Evolutionary conservation across 2,329 filamentous ascomycete species (phyloP).

Genomic region (Aureobasidium subglaciale): DNA sequence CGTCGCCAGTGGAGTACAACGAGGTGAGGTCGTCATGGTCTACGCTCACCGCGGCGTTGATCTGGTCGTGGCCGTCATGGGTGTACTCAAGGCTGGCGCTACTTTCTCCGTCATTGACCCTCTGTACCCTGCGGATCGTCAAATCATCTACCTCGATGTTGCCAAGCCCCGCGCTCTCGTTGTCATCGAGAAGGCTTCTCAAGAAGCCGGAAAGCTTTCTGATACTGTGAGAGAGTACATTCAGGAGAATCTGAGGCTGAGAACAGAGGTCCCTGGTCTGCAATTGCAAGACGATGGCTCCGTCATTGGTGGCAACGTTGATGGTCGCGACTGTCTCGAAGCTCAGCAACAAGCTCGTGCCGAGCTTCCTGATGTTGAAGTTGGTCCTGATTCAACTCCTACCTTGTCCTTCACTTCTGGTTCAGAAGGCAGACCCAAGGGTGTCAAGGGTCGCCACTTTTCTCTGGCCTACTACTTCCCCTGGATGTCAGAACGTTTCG

Average conservation of each 20-base stretch:
- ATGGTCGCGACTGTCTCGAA: conserved; percentile 60
- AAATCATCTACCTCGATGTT: conserved; percentile 77
- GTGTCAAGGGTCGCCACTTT: conserved; percentile 81
- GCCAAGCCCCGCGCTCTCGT: conserved; percentile 66
- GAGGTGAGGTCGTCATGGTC: conserved; percentile 89
- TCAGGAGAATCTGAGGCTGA: conserved; percentile 62
- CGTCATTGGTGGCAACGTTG: conserved; percentile 59
- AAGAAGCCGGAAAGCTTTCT: conserved; percentile 59
- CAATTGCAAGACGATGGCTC: conserved; percentile 63
- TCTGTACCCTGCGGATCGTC: conserved; percentile 70
- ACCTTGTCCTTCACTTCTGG: conserved; percentile 61
- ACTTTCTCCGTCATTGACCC: conserved; percentile 67
- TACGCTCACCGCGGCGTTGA: conserved; percentile 79
- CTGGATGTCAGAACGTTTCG: conserved; percentile 86
- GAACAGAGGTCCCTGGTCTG: conserved; percentile 67
- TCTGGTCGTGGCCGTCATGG: conserved; percentile 73
- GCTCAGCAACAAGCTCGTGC: conserved; percentile 45
- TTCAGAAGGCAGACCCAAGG: conserved; percentile 72
- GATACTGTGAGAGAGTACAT: conserved; percentile 61
- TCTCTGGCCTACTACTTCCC: conserved; percentile 78
- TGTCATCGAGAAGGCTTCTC: conserved; percentile 63
- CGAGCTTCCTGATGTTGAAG: conserved; percentile 60
- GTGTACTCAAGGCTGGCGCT: conserved; percentile 52
- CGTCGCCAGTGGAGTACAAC: conserved; percentile 61
- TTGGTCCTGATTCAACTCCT: conserved; percentile 78